Base-by-base conservation (phyloP, 2,329 filamentous ascomycete species). In the Claviceps sp. region DNA sequence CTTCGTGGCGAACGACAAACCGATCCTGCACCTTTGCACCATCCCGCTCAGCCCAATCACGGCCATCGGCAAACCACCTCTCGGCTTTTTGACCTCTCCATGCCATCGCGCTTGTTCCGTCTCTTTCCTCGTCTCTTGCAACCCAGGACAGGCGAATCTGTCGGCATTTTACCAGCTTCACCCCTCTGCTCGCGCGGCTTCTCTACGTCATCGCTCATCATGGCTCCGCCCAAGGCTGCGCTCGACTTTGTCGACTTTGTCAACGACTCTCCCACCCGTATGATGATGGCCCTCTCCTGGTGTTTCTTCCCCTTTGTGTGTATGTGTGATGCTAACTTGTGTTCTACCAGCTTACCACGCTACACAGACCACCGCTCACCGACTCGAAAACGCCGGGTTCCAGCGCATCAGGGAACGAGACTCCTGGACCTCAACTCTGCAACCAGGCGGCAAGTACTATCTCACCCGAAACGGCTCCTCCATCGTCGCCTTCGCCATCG, bases 381-480 rank as follows among this genome's bases (percentile, higher is more conserved):
- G 86, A 52, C 79, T 98, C 50, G 79, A 85, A 60, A 80, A 84
- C 60, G 90, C 88, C 48, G 90, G 91, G 54, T 98, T 97, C 75
- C 77, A 80, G 61, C 81, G 85, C 61, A 87, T 98, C 70, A 87
- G 83, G 75, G 91, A 97, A 71, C 86, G 87, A 61, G 88, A 96
- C 63, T 82, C 86, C 47, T 97, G 93, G 91, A 79, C 85, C 14
- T 81, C 84, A 1, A 80, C 77, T 46, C 78, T 95, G 56, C 79
- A 82, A 53, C 88, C 89, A 22, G 90, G 91, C 56, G 90, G 91
- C 57, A 96, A 94, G 71, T 97, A 97, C 76, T 96, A 90, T 72
- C 80, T 96, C 62, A 97, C 91, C 47, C 85, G 91, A 58, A 97
- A 97, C 71, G 84, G 81, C 54, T 95, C 89, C 26, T 94, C 91